Conservation (phyloP, 305 asterid genomes). For the Solanum hybrid region DNA sequence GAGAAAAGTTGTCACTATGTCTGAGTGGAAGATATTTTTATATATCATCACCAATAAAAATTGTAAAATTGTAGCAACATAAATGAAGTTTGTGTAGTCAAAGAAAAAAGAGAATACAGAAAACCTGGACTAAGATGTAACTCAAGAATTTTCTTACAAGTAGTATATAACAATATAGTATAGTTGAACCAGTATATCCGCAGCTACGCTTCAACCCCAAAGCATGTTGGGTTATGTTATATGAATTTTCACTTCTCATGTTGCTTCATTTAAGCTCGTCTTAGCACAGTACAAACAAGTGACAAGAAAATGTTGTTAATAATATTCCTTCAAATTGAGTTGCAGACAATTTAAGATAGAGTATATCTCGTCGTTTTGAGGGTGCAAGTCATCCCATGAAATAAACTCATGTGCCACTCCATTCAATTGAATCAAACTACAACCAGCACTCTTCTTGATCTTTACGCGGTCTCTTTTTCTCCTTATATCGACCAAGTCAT, state of each 20-base stretch:
- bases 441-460: slow-evolving; percentile 57
- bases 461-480: slow-evolving; percentile 40
- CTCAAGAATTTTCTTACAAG: background rate
- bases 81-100: background rate
- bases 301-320: background rate
- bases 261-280: background rate
- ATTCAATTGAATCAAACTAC: slow-evolving; percentile 54
- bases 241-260: background rate
- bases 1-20: background rate
- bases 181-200: background rate
- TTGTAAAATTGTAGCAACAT: background rate
- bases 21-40: background rate
- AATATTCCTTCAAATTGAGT: slow-evolving; percentile 25
- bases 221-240: background rate
- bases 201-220: background rate
- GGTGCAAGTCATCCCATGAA: slow-evolving; percentile 67
- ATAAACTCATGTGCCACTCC: slow-evolving; percentile 59
- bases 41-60: background rate
- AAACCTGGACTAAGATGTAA: background rate
- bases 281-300: background rate
- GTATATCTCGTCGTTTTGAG: slow-evolving; percentile 31
- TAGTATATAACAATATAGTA: background rate
- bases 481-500: slow-evolving; percentile 50
- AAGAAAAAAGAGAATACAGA: background rate
- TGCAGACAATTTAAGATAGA: slow-evolving; percentile 35